Evolutionary conservation across 257 asterid genomes (phyloP), one percentile per base, ranked within the genome.

Genomic region (Ilex aquifolium): DNA sequence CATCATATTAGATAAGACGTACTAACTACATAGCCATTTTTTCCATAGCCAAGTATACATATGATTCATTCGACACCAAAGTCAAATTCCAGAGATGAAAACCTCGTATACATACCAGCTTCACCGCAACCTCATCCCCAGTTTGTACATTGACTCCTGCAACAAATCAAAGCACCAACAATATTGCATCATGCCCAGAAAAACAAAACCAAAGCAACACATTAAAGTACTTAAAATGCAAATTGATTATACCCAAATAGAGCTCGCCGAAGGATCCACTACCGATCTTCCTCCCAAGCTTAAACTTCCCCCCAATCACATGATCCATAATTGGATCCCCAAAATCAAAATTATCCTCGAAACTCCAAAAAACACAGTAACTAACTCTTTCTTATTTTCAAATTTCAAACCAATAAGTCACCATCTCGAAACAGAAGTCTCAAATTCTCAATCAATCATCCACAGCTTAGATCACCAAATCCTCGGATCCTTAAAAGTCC

Each of bases 211-310:
- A 30, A 49, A 8, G 31, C n/a, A 29, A 63, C 3, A 60, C 61
- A 53, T 27, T 15, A 40, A 36, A 54, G 31, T 46, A 63, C n/a
- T n/a, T 59, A 40, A 36, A 15, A 67, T 36, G 52, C 65, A 2
- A 10, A 65, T 64, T 10, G 31, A 63, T 60, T 60, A 62, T 87
- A 85, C 97, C 97, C 77, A 90, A 69, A 74, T 79, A 90, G 54
- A 90, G 95, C 78, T 90, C 97, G 73, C 97, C 97, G 74, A 90
- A 90, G 56, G 97, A 90, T 87, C 97, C 95, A 55, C 88, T 83
- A n/a, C 97, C 97, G 72, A 90, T 90, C 86, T 90, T 90, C 72
- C 91, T 81, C 66, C 91, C 90, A 39, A 90, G 79, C 86, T 82
- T 90, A 75, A 81, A 90, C 82, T 90, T 90, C 48, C 84, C 87